Base-by-base conservation (phyloP, 2,329 filamentous ascomycete species). In the Exophiala dermatitidis region DNA sequence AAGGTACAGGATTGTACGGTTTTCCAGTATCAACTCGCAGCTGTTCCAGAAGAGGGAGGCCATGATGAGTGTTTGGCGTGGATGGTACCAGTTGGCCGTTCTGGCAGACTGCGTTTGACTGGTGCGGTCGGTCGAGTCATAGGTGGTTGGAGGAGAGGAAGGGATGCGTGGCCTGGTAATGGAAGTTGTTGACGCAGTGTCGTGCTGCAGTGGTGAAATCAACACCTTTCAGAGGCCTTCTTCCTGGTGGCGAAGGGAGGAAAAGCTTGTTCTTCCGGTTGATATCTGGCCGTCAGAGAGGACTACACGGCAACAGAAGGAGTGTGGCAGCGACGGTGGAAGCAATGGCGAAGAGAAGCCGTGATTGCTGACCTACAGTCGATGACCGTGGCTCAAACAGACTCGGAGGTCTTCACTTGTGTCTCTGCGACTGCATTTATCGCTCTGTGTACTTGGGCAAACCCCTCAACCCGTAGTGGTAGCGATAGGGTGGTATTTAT, bases 1-100 rank as follows among this genome's bases (percentile, higher is more conserved):
- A 26, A 68, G 67, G 29, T 69, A 49, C 32, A 69, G 56, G 56
- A 70, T 68, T 48, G 28, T 12, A 28, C 44, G 48, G 19, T 52
- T 43, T 5, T 33, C 33, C 32, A 32, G 51, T n/a, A 59, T 9
- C 26, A 36, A n/a, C 36, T 28, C 26, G 36, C 36, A 56, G 32
- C 30, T 55, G 30, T 48, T 44, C 38, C 40, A 19, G 7, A 45
- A 4, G n/a, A n/a, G 26, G 3, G 19, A 34, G 9, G 29, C 8
- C 44, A 46, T 46, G 31, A 36, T 37, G 12, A 8, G 10, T 46
- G 5, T 30, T 12, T 28, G 44, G n/a, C 19, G 9, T 41, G 3
- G 38, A 5, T 41, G 19, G 9, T 3, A 5, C 6, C 10, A 6
- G 19, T 3, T 26, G 19, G 19, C 12, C 4, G 3, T 19, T 19